A percentile compares a stretch with the other conserved stretches of the same genome.
Conservation (phyloP, 352 stramenopile genomes). For the Phytophthora tubulina region DNA sequence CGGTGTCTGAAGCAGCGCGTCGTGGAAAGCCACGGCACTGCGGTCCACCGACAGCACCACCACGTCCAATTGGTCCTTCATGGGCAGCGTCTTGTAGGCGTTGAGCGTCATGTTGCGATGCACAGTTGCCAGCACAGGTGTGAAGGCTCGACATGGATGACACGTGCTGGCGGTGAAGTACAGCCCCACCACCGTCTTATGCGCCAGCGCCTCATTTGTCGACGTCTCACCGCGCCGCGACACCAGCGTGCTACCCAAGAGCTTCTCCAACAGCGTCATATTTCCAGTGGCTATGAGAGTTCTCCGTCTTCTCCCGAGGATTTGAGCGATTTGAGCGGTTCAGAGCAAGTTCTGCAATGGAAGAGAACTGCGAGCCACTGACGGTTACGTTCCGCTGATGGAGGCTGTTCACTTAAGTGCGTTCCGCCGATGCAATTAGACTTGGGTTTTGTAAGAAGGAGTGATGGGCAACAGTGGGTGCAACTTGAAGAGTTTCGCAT, state of each 20-base stretch:
- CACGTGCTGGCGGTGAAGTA: slow-evolving; percentile 78
- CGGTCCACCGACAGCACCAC: slow-evolving; percentile 73
- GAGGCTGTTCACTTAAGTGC: slow-evolving; percentile 17
- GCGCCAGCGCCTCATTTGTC: slow-evolving; percentile 58
- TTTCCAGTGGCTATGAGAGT: slow-evolving; percentile 25
- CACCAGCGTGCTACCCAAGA: slow-evolving; percentile 61
- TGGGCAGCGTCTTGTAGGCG: slow-evolving; percentile 60
- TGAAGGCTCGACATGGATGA: slow-evolving; percentile 69
- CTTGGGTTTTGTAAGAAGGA: slow-evolving; percentile 26
- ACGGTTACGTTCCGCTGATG: slow-evolving; percentile 51
- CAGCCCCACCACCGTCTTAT: slow-evolving; percentile 65
- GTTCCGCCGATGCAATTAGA: slow-evolving; percentile 31
- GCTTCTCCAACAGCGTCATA: slow-evolving; percentile 63
- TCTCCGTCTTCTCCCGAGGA: slow-evolving; percentile 13
- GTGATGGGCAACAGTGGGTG: not conserved
- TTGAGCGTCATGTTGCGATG: slow-evolving; percentile 75
- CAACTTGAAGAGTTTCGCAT: not conserved
- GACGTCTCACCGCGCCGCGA: slow-evolving; percentile 62
- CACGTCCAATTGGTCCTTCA: slow-evolving; percentile 70
- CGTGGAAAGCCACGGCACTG: slow-evolving; percentile 61
- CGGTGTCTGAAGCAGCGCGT: slow-evolving; percentile 65
- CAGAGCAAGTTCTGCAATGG: slow-evolving; percentile 23
- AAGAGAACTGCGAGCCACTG: not conserved
- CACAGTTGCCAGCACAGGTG: slow-evolving; percentile 66
- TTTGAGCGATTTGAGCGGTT: slow-evolving; percentile 24